A percentile compares a stretch with the other conserved stretches of the same genome.
Evolutionary conservation across 371 early-diverging fungal species (phyloP).

Genomic region (Mucor mucedo): DNA sequence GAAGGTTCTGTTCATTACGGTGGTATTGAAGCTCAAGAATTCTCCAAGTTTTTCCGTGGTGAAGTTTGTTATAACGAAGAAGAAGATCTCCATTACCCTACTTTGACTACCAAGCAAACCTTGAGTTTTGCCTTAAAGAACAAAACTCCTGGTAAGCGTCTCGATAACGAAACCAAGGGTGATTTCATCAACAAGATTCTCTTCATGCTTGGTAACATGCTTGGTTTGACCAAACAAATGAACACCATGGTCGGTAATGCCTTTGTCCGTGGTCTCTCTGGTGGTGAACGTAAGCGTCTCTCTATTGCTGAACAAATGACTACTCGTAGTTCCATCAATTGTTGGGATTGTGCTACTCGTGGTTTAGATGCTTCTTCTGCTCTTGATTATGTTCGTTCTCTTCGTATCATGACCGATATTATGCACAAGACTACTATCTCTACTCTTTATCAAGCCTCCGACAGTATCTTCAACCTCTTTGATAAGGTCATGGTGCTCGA

Average conservation of each 20-base stretch:
- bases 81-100: conserved; percentile 62
- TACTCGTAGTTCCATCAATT: conserved; percentile 64
- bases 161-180: conserved; percentile 35
- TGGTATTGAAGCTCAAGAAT: conserved; percentile 51
- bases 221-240: conserved; percentile 64
- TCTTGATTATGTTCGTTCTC: conserved; percentile 64
- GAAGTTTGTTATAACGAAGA: conserved; percentile 63
- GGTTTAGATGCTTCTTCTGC: conserved; percentile 89
- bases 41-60: conserved; percentile 47
- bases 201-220: conserved; percentile 52
- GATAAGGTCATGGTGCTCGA: conserved; percentile 70
- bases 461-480: conserved; percentile 68
- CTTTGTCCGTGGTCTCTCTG: conserved; percentile 70
- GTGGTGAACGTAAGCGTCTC: conserved; percentile 80
- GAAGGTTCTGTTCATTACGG: conserved; percentile 53
- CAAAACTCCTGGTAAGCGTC: conserved; percentile 56
- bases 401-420: conserved; percentile 62
- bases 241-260: conserved; percentile 78
- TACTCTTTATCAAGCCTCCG: conserved; percentile 68
- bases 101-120: conserved; percentile 59
- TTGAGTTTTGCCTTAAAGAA: conserved; percentile 59
- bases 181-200: conserved; percentile 45
- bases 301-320: conserved; percentile 80
- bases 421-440: conserved; percentile 62
- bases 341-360: conserved; percentile 80